A percentile compares a stretch with the other conserved stretches of the same genome.
These are phyloP conservation scores for Kwoniella sp. DNA, from an alignment of 768 basidiomycete species.

Conservation along the genomic window DNA sequence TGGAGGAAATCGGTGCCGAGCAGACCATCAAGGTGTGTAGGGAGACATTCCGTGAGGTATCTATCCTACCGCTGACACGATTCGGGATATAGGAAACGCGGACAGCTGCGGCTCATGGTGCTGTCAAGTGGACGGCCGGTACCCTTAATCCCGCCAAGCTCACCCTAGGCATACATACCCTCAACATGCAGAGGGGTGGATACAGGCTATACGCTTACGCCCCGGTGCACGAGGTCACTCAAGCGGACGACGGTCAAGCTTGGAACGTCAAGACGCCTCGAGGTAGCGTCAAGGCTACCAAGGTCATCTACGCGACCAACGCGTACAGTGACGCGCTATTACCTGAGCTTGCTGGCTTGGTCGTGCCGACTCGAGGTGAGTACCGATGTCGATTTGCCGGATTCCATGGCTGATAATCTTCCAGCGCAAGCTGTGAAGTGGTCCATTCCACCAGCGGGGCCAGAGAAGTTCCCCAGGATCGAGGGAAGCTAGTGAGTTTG, in stretches of 20 bases:
- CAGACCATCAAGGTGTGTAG: conserved; percentile 8
- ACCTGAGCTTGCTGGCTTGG: conserved; percentile 56
- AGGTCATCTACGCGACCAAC: conserved; percentile 82
- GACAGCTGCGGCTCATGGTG: conserved; percentile 11
- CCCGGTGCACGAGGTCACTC: conserved; percentile 42
- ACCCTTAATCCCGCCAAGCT: conserved; percentile 38
- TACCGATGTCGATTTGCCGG: neutral
- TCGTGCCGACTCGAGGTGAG: conserved; percentile 30
- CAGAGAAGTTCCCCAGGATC: conserved; percentile 24
- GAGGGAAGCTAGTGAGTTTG: conserved; percentile 25
- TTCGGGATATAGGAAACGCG: conserved; percentile 7
- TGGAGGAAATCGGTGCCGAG: conserved; percentile 13
- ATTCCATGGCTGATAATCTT: neutral
- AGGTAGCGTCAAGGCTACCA: conserved; percentile 60
- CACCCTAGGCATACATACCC: conserved; percentile 18
- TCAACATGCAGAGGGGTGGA: conserved; percentile 17
- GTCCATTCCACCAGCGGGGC: conserved; percentile 25
- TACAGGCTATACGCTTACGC: conserved; percentile 24
- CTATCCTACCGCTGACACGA: neutral
- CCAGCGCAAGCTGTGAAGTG: conserved; percentile 35
- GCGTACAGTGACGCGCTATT: conserved; percentile 73
- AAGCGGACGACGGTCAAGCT: conserved; percentile 24
- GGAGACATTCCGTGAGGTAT: too few species aligned
- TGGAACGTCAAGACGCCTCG: conserved; percentile 65
- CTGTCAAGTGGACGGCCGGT: conserved; percentile 27